Conservation (phyloP, 306 rosid species). For the Gynostemma pentaphyllum region DNA sequence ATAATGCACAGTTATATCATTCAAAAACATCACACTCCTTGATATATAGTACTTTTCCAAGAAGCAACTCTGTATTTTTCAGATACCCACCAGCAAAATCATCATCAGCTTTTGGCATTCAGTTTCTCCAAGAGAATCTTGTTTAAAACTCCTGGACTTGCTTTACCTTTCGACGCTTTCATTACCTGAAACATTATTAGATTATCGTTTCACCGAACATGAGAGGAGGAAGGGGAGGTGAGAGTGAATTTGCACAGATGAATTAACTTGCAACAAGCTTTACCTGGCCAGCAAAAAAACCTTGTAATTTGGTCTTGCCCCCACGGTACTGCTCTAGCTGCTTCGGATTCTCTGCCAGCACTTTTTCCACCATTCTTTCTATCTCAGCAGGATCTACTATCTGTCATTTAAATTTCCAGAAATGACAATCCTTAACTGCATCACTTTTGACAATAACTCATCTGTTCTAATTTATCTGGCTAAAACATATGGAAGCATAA, state of each 20-base stretch:
- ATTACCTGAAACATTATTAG: conserved; percentile 42
- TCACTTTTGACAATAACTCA: neutral
- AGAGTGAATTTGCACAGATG: neutral
- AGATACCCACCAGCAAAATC: neutral
- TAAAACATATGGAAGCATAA: no score
- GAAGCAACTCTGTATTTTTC: neutral
- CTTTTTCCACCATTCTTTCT: conserved; percentile 69
- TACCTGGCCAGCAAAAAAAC: conserved; percentile 91
- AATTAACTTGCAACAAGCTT: neutral
- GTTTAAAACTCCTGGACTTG: conserved; percentile 80
- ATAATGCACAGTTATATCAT: neutral
- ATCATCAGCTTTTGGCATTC: conserved; percentile 51
- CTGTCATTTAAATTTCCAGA: conserved; percentile 26
- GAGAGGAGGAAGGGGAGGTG: neutral
- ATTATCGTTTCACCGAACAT: neutral
- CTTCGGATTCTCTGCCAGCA: conserved; percentile 76
- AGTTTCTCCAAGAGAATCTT: conserved; percentile 73
- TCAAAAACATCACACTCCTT: neutral
- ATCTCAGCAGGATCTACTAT: conserved; percentile 74
- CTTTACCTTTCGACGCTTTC: conserved; percentile 93
- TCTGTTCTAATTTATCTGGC: no score
- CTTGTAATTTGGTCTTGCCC: conserved; percentile 80
- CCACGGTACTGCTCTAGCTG: conserved; percentile 78
- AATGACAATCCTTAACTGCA: neutral
- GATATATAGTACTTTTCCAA: neutral